phyloP scores from a whole-genome alignment of 306 rosid species.

The Gastrolobium villosum region DNA sequence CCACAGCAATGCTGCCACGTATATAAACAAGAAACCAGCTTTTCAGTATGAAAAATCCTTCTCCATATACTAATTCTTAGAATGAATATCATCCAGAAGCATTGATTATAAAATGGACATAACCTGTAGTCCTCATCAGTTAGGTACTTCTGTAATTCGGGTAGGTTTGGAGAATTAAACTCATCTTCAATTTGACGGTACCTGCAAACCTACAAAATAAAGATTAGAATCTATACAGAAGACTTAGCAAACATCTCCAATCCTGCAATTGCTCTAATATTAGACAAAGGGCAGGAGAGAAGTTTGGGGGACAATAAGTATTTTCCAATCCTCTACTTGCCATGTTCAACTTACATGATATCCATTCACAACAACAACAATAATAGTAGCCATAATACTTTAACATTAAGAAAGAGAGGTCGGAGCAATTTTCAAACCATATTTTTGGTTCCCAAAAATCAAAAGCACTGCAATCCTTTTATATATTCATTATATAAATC shows the following conservation, averaged over 20 bases:
- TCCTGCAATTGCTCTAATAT: conserved; percentile 28
- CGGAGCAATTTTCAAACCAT: conserved; percentile 16
- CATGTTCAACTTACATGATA: conserved; percentile 18
- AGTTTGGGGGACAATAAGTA: neutral
- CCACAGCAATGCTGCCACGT: conserved; percentile 74
- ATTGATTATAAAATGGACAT: conserved; percentile 37
- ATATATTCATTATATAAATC: conserved; percentile 8
- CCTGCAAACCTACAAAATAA: conserved; percentile 86
- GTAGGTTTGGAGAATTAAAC: conserved; percentile 75
- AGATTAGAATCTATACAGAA: conserved; percentile 39
- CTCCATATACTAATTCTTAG: neutral
- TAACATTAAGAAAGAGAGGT: neutral
- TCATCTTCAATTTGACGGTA: conserved; percentile 83
- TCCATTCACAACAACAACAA: conserved; percentile 17
- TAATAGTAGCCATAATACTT: neutral
- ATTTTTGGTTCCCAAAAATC: conserved; percentile 7
- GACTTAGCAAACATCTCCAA: conserved; percentile 26
- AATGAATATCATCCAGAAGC: conserved; percentile 34
- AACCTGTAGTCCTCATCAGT: conserved; percentile 97
- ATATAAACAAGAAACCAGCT: conserved; percentile 44
- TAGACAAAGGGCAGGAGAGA: conserved; percentile 19
- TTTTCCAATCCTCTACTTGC: conserved; percentile 9
- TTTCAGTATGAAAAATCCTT: conserved; percentile 41
- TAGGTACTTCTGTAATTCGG: conserved; percentile 85
- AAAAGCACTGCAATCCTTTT: neutral